These are phyloP conservation scores for Pyrenula massariospora DNA, from an alignment of 495 filamentous ascomycete genomes.

Conservation along the genomic window DNA sequence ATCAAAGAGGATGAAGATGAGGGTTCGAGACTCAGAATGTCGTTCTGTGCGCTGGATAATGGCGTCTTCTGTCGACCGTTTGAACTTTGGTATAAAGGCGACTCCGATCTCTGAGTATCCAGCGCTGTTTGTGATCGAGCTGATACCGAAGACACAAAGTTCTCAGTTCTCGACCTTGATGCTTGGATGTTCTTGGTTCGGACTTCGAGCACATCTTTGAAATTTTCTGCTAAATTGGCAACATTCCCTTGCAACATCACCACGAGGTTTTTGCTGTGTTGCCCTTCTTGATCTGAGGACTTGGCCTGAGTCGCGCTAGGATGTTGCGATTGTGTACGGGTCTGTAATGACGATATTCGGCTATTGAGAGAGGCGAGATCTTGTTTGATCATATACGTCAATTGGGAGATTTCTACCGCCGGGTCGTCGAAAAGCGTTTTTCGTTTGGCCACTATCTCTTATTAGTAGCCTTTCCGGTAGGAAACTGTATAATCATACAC, in stretches of 20 bases:
- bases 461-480: constrained; percentile 4
- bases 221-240: constrained; percentile 84
- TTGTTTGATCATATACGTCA: constrained; percentile 95
- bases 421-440: constrained; percentile 96
- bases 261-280: constrained; percentile 96
- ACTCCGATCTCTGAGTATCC: constrained; percentile 46
- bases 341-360: constrained; percentile 71
- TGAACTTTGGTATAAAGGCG: constrained; percentile 80
- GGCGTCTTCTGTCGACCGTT: constrained; percentile 38
- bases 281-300: constrained; percentile 70
- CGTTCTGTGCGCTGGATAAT: constrained; percentile 43
- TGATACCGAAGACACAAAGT: constrained; percentile 85
- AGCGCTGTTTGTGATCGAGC: constrained; percentile 61
- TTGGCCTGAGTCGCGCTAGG: constrained; percentile 42
- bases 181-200: constrained; percentile 98
- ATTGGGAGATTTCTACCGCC: constrained; percentile 90
- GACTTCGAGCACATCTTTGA: constrained; percentile 95
- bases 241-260: constrained; percentile 87
- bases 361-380: constrained; percentile 82
- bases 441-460: constrained; percentile 66
- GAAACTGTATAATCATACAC: constrained; percentile 32
- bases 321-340: constrained; percentile 59
- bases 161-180: constrained; percentile 80
- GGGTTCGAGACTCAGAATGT: constrained; percentile 79
- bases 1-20: constrained; percentile 42